Evolutionary conservation across 768 basidiomycete species (phyloP), one percentile per base, ranked within the genome.

Genomic region (Hydnomerulius pinastri): DNA sequence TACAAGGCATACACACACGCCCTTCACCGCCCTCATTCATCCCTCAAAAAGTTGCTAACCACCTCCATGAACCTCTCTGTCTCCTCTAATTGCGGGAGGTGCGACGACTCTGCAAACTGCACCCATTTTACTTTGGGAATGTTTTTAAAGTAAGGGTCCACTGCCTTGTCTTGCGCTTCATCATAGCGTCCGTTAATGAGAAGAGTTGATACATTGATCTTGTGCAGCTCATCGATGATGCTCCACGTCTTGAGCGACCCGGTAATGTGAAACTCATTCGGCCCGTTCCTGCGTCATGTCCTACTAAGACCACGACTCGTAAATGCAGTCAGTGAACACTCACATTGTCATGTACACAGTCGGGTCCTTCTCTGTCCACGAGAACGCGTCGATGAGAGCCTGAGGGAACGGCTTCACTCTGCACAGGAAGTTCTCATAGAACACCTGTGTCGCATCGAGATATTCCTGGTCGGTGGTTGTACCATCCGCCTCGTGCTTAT

Each of bases 311-410:
- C 28, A 37, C 13, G 4, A 10, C 42, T 28, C n/a, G 33, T 38
- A 4, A 13, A 51, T 28, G 7, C 3, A 42, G 18, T 30, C 3
- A 28, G 12, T 8, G 10, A 25, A 43, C 24, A 59, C 73, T 36
- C 38, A 79, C 80, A 82, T 79, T 2, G 75, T 75, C 32, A 58
- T 49, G 43, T 74, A 75, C 4, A 80, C 78, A 0, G 79, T 82
- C 4, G 74, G 67, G 46, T 82, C 80, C 33, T 72, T 66, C 6
- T 70, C 72, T 6, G 73, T 39, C 53, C 58, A 62, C 17, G 50
- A 64, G 40, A 79, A 65, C 23, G 69, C 50, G 29, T 54, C 50
- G 5, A 57, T 13, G 4, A 81, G 59, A 8, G 72, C 64, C 33
- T 69, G 48, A 0, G 83, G 82, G 64, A 70, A 68, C 0, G 80